phyloP scores from a whole-genome alignment of 2,329 filamentous ascomycete genomes.

The Alternaria tenuissima region DNA sequence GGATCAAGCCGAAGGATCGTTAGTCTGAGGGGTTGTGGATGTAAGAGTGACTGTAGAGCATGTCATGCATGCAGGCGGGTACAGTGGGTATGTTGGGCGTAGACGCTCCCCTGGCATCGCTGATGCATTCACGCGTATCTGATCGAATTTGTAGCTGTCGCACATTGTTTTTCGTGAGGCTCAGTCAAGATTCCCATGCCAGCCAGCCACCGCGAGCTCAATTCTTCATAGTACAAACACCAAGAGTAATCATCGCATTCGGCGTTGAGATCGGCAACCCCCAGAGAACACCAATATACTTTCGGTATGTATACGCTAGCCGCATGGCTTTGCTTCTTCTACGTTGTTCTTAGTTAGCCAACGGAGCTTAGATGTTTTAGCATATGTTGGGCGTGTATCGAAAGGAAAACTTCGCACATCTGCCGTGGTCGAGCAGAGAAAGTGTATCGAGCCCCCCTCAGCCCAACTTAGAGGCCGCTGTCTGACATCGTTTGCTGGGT shows the following conservation, averaged over 20 bases:
- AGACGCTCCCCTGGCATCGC: not conserved
- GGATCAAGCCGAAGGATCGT: constrained; percentile 1
- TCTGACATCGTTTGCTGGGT: constrained; percentile 3
- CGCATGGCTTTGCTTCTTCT: constrained; percentile 12
- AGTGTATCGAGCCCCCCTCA: not conserved
- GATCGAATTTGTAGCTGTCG: not conserved
- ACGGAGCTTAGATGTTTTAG: not conserved
- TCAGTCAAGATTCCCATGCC: not conserved
- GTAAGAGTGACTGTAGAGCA: constrained; percentile 3
- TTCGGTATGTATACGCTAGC: constrained; percentile 1
- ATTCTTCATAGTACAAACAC: not conserved
- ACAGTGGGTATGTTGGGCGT: not conserved
- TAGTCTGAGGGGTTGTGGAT: not conserved
- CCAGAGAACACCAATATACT: not conserved
- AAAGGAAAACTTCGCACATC: not conserved
- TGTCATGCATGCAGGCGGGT: not conserved
- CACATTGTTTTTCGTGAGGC: not conserved
- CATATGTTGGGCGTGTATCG: constrained; percentile 8
- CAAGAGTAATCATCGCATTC: not conserved
- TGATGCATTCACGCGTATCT: not conserved
- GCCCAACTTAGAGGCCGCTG: constrained; percentile 2
- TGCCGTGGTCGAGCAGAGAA: constrained; percentile 1
- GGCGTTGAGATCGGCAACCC: constrained; percentile 6
- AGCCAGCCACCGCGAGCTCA: not conserved
- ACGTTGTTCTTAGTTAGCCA: constrained; percentile 8